Evolutionary conservation across 148 eudicot species (phyloP), one percentile per base, ranked within the genome.

Genomic region (Limonium bicolor): DNA sequence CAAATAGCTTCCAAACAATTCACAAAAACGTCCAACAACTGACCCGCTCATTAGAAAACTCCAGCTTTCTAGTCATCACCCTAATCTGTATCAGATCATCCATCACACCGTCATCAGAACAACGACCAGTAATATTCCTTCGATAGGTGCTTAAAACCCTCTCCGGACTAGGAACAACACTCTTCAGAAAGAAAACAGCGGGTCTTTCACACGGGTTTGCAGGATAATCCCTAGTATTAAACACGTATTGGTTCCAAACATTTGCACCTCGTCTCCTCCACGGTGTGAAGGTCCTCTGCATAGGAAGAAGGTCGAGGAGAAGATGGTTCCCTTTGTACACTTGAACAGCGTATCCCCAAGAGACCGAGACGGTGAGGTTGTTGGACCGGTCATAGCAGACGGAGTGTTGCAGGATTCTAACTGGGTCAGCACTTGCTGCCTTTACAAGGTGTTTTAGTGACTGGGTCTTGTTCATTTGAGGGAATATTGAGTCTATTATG

Each of bases 301-400:
- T 20, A 4, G 64, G 53, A 47, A 80, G 61, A 27, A 85, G 62
- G 38, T 80, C 80, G 3, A 79, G 85, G 42, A 85, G 72, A 31
- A 63, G 73, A 40, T 58, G 45, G 51, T 77, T 43, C 8, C 80
- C 86, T 59, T 77, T 74, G 54, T 55, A 81, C 19, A 86, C 55
- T 65, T 81, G 93, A 68, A 82, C 54, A 27, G 73, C 73, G 55
- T 75, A 82, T 12, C 96, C 93, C 93, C 93, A 82, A 1, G 82
- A 63, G 37, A 77, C 38, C 3, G 93, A 71, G 20, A 77, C 41
- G 3, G 93, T 56, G 62, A 75, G 33, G 27, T 64, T 74, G 27
- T 27, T 68, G 29, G 38, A 17, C 15, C 27, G n/a, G 42, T 72
- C 67, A 48, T 77, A 69, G 64, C 86, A 77, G 22, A 82, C 58